Evolutionary conservation across 768 basidiomycete species (phyloP).

Genomic region (Infundibulicybe gibba): DNA sequence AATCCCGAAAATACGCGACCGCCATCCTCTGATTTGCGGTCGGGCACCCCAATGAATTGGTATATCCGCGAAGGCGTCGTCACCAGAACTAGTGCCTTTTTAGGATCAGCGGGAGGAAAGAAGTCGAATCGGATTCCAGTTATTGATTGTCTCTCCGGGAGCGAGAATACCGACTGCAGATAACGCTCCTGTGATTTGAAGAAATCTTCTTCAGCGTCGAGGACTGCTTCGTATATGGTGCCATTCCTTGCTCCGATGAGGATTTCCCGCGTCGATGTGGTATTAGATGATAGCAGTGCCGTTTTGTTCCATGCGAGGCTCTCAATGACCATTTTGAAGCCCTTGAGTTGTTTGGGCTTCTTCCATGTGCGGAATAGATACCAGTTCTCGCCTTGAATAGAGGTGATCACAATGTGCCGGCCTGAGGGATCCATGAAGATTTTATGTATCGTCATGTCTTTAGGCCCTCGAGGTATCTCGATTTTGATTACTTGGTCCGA

Average conservation of each 20-base stretch:
- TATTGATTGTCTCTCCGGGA: constrained; percentile 80
- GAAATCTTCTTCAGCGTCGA: constrained; percentile 90
- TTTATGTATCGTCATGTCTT: constrained; percentile 76
- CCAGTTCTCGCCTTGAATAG: constrained; percentile 89
- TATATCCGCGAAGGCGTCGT: constrained; percentile 90
- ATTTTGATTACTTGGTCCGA: constrained; percentile 86
- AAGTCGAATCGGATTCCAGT: constrained; percentile 84
- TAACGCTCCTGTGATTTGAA: constrained; percentile 88
- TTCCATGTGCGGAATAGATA: constrained; percentile 82
- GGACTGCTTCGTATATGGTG: constrained; percentile 80
- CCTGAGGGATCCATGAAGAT: constrained; percentile 94
- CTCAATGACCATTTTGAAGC: constrained; percentile 85
- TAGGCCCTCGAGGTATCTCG: constrained; percentile 66
- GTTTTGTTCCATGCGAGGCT: constrained; percentile 89
- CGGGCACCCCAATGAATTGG: constrained; percentile 75
- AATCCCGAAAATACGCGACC: constrained; percentile 71
- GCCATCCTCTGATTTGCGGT: constrained; percentile 69
- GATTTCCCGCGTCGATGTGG: constrained; percentile 79
- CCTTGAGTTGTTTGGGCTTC: constrained; percentile 76
- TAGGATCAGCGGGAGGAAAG: constrained; percentile 61
- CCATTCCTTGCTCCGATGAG: constrained; percentile 86
- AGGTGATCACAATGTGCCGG: constrained; percentile 84
- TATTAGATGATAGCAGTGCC: constrained; percentile 57
- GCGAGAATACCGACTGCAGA: constrained; percentile 65
- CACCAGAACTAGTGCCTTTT: constrained; percentile 66